Base-by-base conservation (phyloP, 495 filamentous ascomycete genomes). In the Aspergillus baeticus region DNA sequence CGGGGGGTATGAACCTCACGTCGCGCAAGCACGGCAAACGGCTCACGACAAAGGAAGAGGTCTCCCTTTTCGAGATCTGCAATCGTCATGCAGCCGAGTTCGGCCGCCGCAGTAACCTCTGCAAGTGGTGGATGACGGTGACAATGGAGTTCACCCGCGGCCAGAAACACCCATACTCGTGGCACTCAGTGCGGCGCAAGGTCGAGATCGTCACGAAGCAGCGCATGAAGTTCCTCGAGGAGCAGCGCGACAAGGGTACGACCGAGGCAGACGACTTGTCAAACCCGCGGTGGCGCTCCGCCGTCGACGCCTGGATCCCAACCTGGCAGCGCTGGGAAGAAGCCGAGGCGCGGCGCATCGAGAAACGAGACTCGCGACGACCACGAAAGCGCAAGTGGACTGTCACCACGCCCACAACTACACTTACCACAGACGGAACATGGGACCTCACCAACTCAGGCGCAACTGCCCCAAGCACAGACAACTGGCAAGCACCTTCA, bases 111-210 rank as follows among this genome's bases (percentile, higher is more conserved):
- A 78, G 72, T 52, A 76, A 75, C 34, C 68, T 78, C 4, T 78
- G 75, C 56, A 74, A 77, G 36, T 78, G 75, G 75, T 78, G 75
- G 75, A 70, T 67, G 55, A 71, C 63, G 5, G 62, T 78, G 15
- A 70, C 75, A 11, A 58, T 59, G 22, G 74, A 77, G 43, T 78
- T 78, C 53, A 72, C 69, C 6, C 61, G 56, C 22, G 64, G 67
- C 17, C 69, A 75, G 42, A 73, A 73, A 20, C 69, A 73, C 36
- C 70, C 72, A 10, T 78, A 78, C 58, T 74, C 70, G 14, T 78
- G 75, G 75, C 74, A 78, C 18, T 77, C 74, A 14, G 75, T 78
- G 14, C 75, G 75, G 6, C 65, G 75, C 23, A 78, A 77, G 58
- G 75, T 78, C 2, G 75, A 78, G 54, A 41, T 72, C 20, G 70